Percentiles rank a stretch among this genome's conserved stretches.
Evolutionary conservation across 495 filamentous ascomycete genomes (phyloP).

Genomic region (Xylaria curta): DNA sequence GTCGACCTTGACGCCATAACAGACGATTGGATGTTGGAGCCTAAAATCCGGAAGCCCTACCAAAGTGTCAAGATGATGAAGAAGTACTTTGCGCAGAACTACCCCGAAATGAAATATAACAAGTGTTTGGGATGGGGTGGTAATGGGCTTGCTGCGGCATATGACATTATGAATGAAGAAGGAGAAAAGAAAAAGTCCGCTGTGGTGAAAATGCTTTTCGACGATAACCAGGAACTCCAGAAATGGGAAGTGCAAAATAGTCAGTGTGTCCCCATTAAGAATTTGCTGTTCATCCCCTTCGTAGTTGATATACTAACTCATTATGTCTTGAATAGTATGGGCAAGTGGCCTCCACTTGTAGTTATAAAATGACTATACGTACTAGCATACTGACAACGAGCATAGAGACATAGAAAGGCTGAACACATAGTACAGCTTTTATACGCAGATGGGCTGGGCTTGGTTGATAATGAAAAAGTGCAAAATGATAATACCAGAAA

Average conservation of each 20-base stretch:
- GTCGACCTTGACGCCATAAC: not conserved
- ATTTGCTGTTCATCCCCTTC: not conserved
- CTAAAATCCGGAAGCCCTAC: not conserved
- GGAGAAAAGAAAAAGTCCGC: not conserved
- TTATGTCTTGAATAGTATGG: not conserved
- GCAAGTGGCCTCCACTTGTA: conserved; percentile 7
- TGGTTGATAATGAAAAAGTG: not conserved
- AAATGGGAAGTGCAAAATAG: not conserved
- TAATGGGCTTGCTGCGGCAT: conserved; percentile 17
- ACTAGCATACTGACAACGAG: not conserved
- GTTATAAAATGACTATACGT: not conserved
- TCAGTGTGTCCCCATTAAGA: not conserved
- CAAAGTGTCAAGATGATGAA: not conserved
- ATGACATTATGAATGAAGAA: not conserved
- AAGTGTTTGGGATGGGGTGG: conserved; percentile 24
- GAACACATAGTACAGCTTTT: conserved; percentile 19
- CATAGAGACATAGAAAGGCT: not conserved
- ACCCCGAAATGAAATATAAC: not conserved
- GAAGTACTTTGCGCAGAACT: not conserved
- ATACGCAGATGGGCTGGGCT: not conserved
- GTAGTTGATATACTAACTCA: not conserved
- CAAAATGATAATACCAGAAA: not conserved
- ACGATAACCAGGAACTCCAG: not conserved
- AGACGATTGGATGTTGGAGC: not conserved
- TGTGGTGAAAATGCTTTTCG: conserved; percentile 11